Percentiles rank a stretch among this genome's conserved stretches.
These are phyloP conservation scores for Trametes pubescens DNA, from an alignment of 1,284 basidiomycete genomes.

Conservation along the genomic window DNA sequence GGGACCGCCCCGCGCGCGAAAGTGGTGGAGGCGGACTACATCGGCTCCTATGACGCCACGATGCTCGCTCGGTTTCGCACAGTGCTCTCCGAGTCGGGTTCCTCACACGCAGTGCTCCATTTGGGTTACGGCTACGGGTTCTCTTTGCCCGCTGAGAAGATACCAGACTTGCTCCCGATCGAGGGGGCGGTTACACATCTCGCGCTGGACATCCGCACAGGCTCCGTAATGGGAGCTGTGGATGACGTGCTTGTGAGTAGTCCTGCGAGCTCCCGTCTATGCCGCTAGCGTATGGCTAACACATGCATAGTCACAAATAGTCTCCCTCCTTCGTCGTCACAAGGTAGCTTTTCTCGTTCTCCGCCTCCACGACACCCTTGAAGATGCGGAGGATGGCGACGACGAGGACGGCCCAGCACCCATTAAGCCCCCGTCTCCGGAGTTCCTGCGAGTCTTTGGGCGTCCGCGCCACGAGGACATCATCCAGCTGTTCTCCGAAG, in stretches of 20 bases:
- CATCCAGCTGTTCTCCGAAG: neutral
- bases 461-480: neutral
- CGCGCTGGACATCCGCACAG: neutral
- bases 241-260: neutral
- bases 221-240: neutral
- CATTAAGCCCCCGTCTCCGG: too few relatives aligned
- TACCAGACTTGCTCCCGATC: neutral
- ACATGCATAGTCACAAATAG: too few relatives aligned
- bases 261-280: too few relatives aligned
- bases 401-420: too few relatives aligned
- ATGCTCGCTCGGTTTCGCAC: neutral
- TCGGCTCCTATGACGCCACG: neutral
- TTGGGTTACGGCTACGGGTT: neutral
- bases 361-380: slow-evolving; percentile 2
- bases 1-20: neutral
- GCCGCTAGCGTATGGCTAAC: too few relatives aligned
- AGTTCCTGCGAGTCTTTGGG: neutral
- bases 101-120: neutral
- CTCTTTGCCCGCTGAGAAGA: neutral
- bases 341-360: neutral
- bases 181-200: neutral
- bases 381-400: neutral
- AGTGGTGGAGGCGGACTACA: slow-evolving; percentile 3
- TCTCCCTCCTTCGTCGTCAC: neutral
- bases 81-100: neutral